Evolutionary conservation across 257 asterid species (phyloP).

Genomic region (Cordia subcordata): DNA sequence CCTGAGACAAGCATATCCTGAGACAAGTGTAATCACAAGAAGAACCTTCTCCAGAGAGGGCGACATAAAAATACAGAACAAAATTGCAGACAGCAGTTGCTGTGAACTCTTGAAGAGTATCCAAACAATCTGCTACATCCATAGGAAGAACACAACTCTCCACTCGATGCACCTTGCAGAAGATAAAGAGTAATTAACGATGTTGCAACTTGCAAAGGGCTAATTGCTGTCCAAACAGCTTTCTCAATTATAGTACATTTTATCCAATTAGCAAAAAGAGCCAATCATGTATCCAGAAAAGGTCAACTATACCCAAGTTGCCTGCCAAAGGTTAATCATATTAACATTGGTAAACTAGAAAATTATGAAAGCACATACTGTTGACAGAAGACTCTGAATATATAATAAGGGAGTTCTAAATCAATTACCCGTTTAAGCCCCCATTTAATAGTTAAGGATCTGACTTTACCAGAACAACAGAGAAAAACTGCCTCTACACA

Average conservation of each 20-base stretch:
- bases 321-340: conserved; percentile 65
- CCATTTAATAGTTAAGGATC: conserved; percentile 30
- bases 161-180: conserved; percentile 32
- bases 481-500: conserved; percentile 30
- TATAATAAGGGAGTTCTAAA: conserved; percentile 18
- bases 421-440: conserved; percentile 43
- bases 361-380: conserved; percentile 12
- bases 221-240: conserved; percentile 38
- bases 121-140: conserved; percentile 20
- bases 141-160: conserved; percentile 28
- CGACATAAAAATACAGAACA: conserved; percentile 26
- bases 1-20: conserved; percentile 11
- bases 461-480: conserved; percentile 30
- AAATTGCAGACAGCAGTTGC: conserved; percentile 28
- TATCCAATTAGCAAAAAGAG: conserved; percentile 51
- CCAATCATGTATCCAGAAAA: conserved; percentile 56
- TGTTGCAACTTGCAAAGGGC: conserved; percentile 27
- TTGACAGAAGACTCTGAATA: conserved; percentile 16
- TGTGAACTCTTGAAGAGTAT: conserved; percentile 32
- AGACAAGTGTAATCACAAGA: conserved; percentile 9
- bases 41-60: conserved; percentile 21
- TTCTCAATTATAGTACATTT: conserved; percentile 44
- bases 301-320: conserved; percentile 49
- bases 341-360: conserved; percentile 37
- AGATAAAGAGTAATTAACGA: conserved; percentile 24